phyloP scores from a whole-genome alignment of 345 rosid species.

The Murraya koenigii region DNA sequence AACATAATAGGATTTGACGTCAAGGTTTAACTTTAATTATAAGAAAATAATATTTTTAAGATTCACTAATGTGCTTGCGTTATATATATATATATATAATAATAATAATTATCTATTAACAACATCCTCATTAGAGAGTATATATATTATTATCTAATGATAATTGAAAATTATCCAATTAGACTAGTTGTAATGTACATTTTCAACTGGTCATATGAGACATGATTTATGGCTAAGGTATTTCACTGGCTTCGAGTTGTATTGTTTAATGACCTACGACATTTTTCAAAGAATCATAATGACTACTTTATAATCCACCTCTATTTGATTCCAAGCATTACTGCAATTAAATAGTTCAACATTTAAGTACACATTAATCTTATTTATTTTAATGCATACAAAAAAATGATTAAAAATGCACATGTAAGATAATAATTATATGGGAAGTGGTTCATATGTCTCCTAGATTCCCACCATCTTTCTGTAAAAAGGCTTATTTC shows the following conservation, averaged over 20 bases:
- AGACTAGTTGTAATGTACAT: neutral
- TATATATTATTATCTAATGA: no score
- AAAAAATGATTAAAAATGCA: constrained; percentile 1
- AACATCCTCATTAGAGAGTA: no score
- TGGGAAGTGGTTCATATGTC: constrained; percentile 11
- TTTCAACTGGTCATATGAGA: neutral
- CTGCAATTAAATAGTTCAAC: neutral
- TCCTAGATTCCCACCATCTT: constrained; percentile 2
- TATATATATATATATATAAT: no score
- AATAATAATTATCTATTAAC: no score
- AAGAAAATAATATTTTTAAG: no score
- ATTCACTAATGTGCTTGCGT: no score
- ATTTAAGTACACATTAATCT: neutral
- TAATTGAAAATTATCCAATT: no score
- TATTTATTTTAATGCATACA: neutral
- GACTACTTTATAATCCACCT: neutral
- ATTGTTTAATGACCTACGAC: neutral
- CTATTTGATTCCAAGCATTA: no score
- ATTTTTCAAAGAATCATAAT: neutral
- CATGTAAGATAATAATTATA: constrained; percentile 14
- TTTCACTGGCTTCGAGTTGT: neutral
- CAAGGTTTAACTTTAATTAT: no score
- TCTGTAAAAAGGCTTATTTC: neutral
- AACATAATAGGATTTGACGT: neutral
- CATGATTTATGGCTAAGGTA: neutral